A percentile compares a stretch with the other conserved stretches of the same genome.
These are phyloP conservation scores for Zizania palustris DNA, from an alignment of 202 grass and related monocot genomes.

Conservation along the genomic window DNA sequence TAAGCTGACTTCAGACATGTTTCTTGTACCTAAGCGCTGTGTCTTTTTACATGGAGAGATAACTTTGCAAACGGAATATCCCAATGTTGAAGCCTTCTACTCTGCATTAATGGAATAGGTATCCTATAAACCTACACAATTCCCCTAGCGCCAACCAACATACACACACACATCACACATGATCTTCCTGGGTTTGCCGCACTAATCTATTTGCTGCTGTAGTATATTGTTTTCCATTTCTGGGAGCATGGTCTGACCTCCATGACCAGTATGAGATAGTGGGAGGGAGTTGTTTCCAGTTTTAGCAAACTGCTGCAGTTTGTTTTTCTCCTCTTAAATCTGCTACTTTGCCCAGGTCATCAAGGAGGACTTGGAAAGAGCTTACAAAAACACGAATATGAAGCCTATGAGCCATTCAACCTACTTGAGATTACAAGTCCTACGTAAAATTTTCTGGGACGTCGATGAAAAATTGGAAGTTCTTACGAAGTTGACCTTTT, in stretches of 20 bases:
- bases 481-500: constrained; percentile 60
- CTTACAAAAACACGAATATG: constrained; percentile 86
- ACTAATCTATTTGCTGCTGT: too few relatives aligned
- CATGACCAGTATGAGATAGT: background rate
- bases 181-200: too few relatives aligned
- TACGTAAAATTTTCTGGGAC: constrained; percentile 73
- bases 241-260: background rate
- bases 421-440: constrained; percentile 78
- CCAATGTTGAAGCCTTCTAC: too few relatives aligned
- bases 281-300: background rate
- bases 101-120: too few relatives aligned
- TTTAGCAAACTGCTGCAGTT: constrained; percentile 8
- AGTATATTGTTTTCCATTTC: background rate
- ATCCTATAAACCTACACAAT: too few relatives aligned
- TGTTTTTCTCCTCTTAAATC: background rate
- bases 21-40: background rate
- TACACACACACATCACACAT: too few relatives aligned
- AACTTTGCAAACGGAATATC: too few relatives aligned
- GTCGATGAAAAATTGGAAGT: constrained; percentile 72
- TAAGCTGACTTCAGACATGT: background rate
- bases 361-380: constrained; percentile 95
- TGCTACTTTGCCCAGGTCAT: constrained; percentile 55
- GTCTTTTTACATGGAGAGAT: too few relatives aligned
- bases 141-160: too few relatives aligned
- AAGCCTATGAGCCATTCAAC: constrained; percentile 84